phyloP scores from a whole-genome alignment of 2,329 filamentous ascomycete species.

The Salinomyces thailandicus region DNA sequence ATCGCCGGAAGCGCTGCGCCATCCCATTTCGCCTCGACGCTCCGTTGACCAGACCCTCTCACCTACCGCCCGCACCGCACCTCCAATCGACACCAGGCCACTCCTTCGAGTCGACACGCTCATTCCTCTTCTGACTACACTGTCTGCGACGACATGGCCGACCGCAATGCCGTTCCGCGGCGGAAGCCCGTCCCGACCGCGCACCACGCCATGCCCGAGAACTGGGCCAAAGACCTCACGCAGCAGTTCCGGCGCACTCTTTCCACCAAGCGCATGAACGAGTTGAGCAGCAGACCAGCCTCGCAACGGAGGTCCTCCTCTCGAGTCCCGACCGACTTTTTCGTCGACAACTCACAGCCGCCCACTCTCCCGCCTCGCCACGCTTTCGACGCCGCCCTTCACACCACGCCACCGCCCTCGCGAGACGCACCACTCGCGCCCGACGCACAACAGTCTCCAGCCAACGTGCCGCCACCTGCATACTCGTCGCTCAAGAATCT shows the following conservation, averaged over 20 bases:
- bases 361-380: slow-evolving; percentile 9
- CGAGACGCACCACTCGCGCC: slow-evolving; percentile 15
- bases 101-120: not conserved
- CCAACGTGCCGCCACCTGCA: slow-evolving; percentile 38
- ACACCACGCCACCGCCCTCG: slow-evolving; percentile 7
- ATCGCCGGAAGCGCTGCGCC: too few species aligned
- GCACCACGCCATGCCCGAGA: slow-evolving; percentile 37
- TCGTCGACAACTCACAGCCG: slow-evolving; percentile 13
- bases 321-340: slow-evolving; percentile 34
- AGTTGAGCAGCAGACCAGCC: slow-evolving; percentile 43
- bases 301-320: slow-evolving; percentile 43
- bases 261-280: slow-evolving; percentile 76
- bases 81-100: not conserved
- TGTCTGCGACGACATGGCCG: slow-evolving; percentile 13
- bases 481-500: slow-evolving; percentile 55
- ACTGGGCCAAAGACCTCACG: slow-evolving; percentile 68
- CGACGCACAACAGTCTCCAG: slow-evolving; percentile 17
- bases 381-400: slow-evolving; percentile 7
- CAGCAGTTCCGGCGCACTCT: slow-evolving; percentile 79
- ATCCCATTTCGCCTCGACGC: too few species aligned
- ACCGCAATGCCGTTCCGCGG: slow-evolving; percentile 20
- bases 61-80: not conserved
- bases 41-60: too few species aligned
- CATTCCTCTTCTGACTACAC: not conserved
- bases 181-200: slow-evolving; percentile 22